These are phyloP conservation scores for Wickerhamomyces xylosicus DNA, from an alignment of 805 yeast genomes.

Conservation along the genomic window DNA sequence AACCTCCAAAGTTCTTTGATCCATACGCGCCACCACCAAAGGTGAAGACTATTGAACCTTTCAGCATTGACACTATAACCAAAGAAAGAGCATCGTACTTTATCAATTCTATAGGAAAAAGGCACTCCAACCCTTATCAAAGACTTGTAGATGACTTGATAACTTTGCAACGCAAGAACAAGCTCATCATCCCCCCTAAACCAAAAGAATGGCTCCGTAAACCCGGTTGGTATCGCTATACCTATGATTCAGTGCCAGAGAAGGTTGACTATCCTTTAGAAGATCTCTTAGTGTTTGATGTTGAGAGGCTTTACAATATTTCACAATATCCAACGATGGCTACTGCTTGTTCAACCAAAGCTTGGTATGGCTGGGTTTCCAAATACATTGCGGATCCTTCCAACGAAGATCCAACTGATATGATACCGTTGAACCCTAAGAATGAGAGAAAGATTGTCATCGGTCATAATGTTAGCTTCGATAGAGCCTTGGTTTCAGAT, in stretches of 20 bases:
- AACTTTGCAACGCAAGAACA: too few relatives aligned
- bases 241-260: conserved; percentile 1
- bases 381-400: conserved; percentile 55
- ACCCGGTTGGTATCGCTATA: conserved; percentile 7
- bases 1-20: too few relatives aligned
- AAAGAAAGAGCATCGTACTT: background rate
- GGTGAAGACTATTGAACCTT: background rate
- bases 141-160: background rate
- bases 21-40: too few relatives aligned
- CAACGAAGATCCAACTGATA: conserved; percentile 33
- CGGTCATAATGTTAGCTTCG: conserved; percentile 83
- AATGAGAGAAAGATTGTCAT: conserved; percentile 43
- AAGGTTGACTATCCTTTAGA: conserved; percentile 4
- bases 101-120: background rate
- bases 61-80: background rate
- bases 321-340: conserved; percentile 58
- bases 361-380: conserved; percentile 92
- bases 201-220: conserved; percentile 2
- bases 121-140: background rate
- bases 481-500: conserved; percentile 69
- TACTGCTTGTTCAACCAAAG: conserved; percentile 59
- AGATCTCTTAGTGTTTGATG: conserved; percentile 4
- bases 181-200: conserved; percentile 1
- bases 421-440: conserved; percentile 58
- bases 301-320: conserved; percentile 6